Evolutionary conservation across 2,329 filamentous ascomycete species (phyloP).

Genomic region (Fusarium lateritium): DNA sequence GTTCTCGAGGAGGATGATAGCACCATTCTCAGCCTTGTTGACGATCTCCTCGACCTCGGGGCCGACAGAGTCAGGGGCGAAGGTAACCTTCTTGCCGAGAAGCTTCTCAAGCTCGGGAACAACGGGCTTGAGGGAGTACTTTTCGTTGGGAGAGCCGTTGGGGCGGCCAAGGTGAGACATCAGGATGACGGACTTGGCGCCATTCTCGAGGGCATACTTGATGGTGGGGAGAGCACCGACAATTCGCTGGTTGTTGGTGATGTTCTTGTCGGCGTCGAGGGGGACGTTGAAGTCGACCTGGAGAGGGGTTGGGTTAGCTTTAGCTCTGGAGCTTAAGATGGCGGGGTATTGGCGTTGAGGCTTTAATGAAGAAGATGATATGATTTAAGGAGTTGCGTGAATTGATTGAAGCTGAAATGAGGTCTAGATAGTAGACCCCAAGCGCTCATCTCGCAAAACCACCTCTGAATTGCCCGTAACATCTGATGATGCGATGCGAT

Average conservation of each 20-base stretch:
- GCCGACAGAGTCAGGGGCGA: constrained; percentile 92
- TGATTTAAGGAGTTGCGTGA: not conserved
- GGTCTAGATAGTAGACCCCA: not conserved
- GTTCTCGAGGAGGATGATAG: constrained; percentile 95
- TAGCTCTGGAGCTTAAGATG: not conserved
- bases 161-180: constrained; percentile 99
- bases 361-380: not conserved
- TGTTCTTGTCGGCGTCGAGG: constrained; percentile 90
- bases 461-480: not conserved
- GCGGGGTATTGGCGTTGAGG: constrained; percentile 28
- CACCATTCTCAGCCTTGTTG: constrained; percentile 83
- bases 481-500: constrained; percentile 20
- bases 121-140: constrained; percentile 96
- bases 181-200: constrained; percentile 92
- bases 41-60: constrained; percentile 91
- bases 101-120: constrained; percentile 93
- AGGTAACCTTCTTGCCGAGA: constrained; percentile 85
- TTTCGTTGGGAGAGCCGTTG: constrained; percentile 88
- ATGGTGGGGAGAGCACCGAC: constrained; percentile 95
- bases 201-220: constrained; percentile 91
- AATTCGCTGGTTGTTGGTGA: constrained; percentile 99
- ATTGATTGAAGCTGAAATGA: not conserved
- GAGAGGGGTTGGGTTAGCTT: constrained; percentile 43
- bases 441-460: not conserved
- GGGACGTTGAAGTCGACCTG: constrained; percentile 99